Conservation (phyloP, 164 flowering plant genomes). For the Tinospora cordifolia region DNA sequence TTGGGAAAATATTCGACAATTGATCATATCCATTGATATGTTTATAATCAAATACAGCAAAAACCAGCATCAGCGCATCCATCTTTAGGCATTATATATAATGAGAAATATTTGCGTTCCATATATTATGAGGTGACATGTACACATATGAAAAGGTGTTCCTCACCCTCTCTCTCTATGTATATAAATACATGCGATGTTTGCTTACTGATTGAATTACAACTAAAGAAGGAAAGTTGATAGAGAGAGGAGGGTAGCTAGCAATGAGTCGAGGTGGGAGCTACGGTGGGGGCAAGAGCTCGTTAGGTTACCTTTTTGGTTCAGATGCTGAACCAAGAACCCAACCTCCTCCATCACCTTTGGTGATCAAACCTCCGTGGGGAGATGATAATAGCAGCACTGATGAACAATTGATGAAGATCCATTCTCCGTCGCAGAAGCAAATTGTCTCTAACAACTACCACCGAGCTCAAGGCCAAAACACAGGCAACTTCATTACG, state of each 20-base stretch:
- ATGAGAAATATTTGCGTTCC: no score
- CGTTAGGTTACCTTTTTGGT: conserved; percentile 31
- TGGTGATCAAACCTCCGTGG: conserved; percentile 16
- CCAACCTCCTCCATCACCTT: conserved; percentile 6
- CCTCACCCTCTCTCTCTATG: no score
- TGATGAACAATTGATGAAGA: conserved; percentile 4
- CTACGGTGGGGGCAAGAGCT: conserved; percentile 34
- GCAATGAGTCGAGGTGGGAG: conserved; percentile 29
- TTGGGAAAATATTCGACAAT: no score
- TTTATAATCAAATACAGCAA: no score
- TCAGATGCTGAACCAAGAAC: conserved; percentile 16
- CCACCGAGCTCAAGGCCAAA: conserved; percentile 26
- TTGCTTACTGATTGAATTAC: no score
- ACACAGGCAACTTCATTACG: conserved; percentile 28
- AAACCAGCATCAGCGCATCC: no score
- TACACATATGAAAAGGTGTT: no score
- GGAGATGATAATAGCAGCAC: conserved; percentile 13
- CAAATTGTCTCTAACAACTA: conserved; percentile 20
- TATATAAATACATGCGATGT: no score
- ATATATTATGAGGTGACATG: no score
- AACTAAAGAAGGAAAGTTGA: not conserved
- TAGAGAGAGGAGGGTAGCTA: not conserved
- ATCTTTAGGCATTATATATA: no score
- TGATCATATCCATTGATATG: no score
- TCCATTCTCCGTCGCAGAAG: conserved; percentile 11